Evolutionary conservation across 805 yeast species (phyloP).

Genomic region (Spathaspora passalidarum): DNA sequence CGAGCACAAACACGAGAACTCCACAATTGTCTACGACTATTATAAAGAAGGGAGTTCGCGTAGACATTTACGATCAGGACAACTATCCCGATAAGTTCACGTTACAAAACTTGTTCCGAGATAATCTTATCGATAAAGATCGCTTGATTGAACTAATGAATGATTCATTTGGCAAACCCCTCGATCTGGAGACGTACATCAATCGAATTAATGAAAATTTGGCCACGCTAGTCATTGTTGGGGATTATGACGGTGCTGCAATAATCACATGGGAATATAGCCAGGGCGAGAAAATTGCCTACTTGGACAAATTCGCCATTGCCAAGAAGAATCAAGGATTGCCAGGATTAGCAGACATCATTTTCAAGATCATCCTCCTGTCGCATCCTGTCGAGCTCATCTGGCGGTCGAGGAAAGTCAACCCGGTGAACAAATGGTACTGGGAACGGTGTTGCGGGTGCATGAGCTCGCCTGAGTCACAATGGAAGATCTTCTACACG

Average conservation of each 20-base stretch:
- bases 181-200: slow-evolving; percentile 68
- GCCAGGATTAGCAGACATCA: slow-evolving; percentile 89
- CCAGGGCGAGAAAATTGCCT: slow-evolving; percentile 49
- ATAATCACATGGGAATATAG: slow-evolving; percentile 77
- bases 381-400: slow-evolving; percentile 69
- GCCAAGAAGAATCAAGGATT: slow-evolving; percentile 81
- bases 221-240: slow-evolving; percentile 80
- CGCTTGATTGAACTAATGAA: slow-evolving; percentile 64
- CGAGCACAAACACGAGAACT: slow-evolving; percentile 52
- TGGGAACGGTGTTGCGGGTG: slow-evolving; percentile 86
- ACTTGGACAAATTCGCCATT: slow-evolving; percentile 93
- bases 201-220: slow-evolving; percentile 60
- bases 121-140: slow-evolving; percentile 47
- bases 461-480: slow-evolving; percentile 32
- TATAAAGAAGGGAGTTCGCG: slow-evolving; percentile 69
- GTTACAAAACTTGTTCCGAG: slow-evolving; percentile 34
- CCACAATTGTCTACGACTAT: slow-evolving; percentile 75
- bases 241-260: slow-evolving; percentile 95
- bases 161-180: slow-evolving; percentile 68
- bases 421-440: slow-evolving; percentile 97
- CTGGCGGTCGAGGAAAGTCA: slow-evolving; percentile 85
- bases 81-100: slow-evolving; percentile 33
- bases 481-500: slow-evolving; percentile 41
- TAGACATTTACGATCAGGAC: slow-evolving; percentile 37
- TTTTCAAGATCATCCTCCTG: slow-evolving; percentile 75